Evolutionary conservation across 192 early-diverging fungal genomes (phyloP), one percentile per base, ranked within the genome.

Genomic region (Coemansia sp.): DNA sequence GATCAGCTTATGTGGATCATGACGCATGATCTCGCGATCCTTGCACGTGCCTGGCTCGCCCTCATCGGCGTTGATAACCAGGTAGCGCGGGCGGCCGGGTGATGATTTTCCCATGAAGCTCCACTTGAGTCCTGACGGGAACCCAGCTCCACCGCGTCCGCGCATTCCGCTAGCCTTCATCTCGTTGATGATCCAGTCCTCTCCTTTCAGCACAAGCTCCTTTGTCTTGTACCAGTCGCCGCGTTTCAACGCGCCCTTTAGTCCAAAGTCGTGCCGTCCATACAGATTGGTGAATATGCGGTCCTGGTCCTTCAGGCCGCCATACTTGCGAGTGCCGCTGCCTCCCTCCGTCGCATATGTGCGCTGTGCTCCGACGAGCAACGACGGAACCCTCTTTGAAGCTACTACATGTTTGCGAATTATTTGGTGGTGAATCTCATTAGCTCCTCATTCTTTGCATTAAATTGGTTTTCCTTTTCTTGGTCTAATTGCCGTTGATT

Each of bases 201-300:
- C 87, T 60, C 97, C 97, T 82, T 99, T 99, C 53, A 91, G 87
- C 49, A 99, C 76, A 49, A 99, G 90, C 77, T 99, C 96, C 87
- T 99, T 99, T 57, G 97, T 99, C 86, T 96, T 96, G 89, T 96
- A 90, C 96, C 96, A 99, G 85, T 99, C 95, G 60, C 97, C 96
- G 63, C 96, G 92, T 87, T 95, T 93, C 75, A 91, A 63, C 15
- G 97, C 96, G 10, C 94, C 96, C 59, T 91, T 85, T 43, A 99
- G 87, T 21, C 87, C 75, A 71, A 85, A 99, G 77, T 99, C 95
- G 78, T 98, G 95, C 72, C 88, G 87, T 10, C 89, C 90, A 73
- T 99, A 99, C 47, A 99, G 79, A 84, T 99, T 99, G 71, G 97
- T 99, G 84, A 96, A 99, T 72, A 99, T 98, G 63, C 97, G 92